Evolutionary conservation across 2,329 filamentous ascomycete species (phyloP).

Genomic region (Alternaria angustiovoidea): DNA sequence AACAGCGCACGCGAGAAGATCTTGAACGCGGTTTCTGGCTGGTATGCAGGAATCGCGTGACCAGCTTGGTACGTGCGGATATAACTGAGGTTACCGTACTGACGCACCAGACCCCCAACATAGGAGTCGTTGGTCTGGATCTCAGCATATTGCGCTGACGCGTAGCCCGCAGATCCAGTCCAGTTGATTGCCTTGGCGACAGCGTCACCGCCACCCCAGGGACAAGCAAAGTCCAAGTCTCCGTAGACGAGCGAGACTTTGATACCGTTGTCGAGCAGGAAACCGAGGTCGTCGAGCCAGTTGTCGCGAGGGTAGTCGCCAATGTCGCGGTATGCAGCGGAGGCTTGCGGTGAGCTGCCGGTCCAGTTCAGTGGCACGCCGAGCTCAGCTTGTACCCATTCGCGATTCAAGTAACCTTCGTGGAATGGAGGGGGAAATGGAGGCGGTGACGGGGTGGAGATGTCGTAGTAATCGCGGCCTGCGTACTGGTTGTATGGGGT

Average conservation of each 20-base stretch:
- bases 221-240: conserved; percentile 44
- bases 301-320: conserved; percentile 57
- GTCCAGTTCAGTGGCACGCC: conserved; percentile 24
- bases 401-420: conserved; percentile 19
- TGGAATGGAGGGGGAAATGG: conserved; percentile 35
- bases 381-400: conserved; percentile 24
- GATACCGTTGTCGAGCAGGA: conserved; percentile 58
- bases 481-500: conserved; percentile 25
- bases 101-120: conserved; percentile 55
- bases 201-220: conserved; percentile 51
- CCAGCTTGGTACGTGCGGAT: conserved; percentile 50
- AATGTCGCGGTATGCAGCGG: conserved; percentile 27
- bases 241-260: conserved; percentile 31
- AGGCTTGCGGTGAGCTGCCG: conserved; percentile 26
- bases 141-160: conserved; percentile 41
- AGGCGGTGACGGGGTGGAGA: conserved; percentile 25
- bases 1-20: conserved; percentile 59
- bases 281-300: conserved; percentile 55
- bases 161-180: conserved; percentile 39
- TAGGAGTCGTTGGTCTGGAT: conserved; percentile 49
- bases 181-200: conserved; percentile 51
- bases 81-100: conserved; percentile 52
- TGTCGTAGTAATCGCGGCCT: conserved; percentile 31
- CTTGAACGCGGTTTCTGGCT: conserved; percentile 58
- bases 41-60: conserved; percentile 53